Conservation (phyloP, 1,284 basidiomycete genomes). For the Ustilago vetiveriae region DNA sequence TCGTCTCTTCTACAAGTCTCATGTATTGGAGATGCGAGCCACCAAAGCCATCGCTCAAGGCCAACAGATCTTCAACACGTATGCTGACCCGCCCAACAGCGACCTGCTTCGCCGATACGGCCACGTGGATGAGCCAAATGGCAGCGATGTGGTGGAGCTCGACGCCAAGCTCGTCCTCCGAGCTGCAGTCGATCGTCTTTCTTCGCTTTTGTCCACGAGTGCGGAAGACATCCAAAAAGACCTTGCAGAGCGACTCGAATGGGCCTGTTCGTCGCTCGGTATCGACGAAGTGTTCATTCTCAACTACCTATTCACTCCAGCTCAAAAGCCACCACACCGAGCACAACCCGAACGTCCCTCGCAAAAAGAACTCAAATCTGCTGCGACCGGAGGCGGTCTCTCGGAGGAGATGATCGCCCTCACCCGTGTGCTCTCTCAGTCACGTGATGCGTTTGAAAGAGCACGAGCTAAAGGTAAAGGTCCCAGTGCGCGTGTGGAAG, state of each 20-base stretch:
- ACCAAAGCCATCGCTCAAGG: constrained; percentile 80
- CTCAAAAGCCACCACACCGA: constrained; percentile 38
- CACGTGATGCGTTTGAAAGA: constrained; percentile 75
- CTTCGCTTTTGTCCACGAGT: constrained; percentile 2
- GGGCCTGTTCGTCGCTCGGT: constrained; percentile 55
- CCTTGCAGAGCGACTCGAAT: constrained; percentile 49
- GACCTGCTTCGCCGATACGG: constrained; percentile 93
- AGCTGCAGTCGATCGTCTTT: constrained; percentile 24
- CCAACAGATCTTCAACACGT: constrained; percentile 93
- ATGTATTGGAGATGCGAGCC: constrained; percentile 80
- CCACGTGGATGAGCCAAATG: constrained; percentile 89
- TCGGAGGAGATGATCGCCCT: constrained; percentile 78
- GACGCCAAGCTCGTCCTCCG: constrained; percentile 80
- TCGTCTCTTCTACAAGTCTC: constrained; percentile 81
- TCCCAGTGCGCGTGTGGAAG: constrained; percentile 78
- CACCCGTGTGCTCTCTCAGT: constrained; percentile 75
- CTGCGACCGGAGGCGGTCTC: constrained; percentile 71
- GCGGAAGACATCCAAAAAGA: constrained; percentile 18
- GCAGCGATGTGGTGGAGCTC: constrained; percentile 86
- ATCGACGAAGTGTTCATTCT: constrained; percentile 62
- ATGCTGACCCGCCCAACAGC: constrained; percentile 92
- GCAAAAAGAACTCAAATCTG: constrained; percentile 40
- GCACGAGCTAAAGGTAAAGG: constrained; percentile 77
- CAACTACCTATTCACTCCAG: constrained; percentile 56
- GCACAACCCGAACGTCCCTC: constrained; percentile 30